Evolutionary conservation across 768 basidiomycete species (phyloP).

Genomic region (Trametes meyenii): DNA sequence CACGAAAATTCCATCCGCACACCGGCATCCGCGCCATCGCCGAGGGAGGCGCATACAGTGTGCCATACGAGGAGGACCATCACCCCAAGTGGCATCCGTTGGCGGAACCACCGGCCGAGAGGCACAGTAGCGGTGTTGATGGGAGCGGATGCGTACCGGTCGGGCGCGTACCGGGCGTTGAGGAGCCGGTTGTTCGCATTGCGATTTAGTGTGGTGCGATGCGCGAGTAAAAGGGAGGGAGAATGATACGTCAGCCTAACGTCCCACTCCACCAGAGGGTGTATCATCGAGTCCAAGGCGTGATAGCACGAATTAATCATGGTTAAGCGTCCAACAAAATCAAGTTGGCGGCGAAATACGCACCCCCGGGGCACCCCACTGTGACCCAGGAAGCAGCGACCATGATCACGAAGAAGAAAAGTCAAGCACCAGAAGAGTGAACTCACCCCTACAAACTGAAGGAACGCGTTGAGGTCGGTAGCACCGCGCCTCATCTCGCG

Average conservation of each 20-base stretch:
- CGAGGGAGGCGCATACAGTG: constrained; percentile 2
- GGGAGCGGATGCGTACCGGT: too few relatives aligned
- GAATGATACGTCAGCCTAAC: too few relatives aligned
- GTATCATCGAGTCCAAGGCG: too few relatives aligned
- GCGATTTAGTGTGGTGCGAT: too few relatives aligned
- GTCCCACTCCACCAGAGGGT: too few relatives aligned
- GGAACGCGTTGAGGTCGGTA: constrained; percentile 22
- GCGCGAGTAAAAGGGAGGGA: too few relatives aligned
- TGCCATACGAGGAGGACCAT: not conserved
- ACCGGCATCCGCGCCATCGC: constrained; percentile 5
- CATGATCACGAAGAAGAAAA: not conserved
- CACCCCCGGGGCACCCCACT: not conserved
- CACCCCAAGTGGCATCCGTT: constrained; percentile 12
- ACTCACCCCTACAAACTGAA: constrained; percentile 27
- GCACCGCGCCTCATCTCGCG: constrained; percentile 1
- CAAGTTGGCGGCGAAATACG: not conserved
- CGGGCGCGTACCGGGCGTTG: too few relatives aligned
- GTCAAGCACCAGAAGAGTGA: not conserved
- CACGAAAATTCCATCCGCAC: constrained; percentile 6
- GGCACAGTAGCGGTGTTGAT: not conserved
- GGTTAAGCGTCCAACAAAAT: too few relatives aligned
- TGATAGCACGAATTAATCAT: too few relatives aligned
- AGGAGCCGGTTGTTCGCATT: not conserved
- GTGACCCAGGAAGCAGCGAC: too few relatives aligned
- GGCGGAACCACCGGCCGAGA: not conserved